Base-by-base conservation (phyloP, 2,329 filamentous ascomycete genomes). In the Penicillium italicum region DNA sequence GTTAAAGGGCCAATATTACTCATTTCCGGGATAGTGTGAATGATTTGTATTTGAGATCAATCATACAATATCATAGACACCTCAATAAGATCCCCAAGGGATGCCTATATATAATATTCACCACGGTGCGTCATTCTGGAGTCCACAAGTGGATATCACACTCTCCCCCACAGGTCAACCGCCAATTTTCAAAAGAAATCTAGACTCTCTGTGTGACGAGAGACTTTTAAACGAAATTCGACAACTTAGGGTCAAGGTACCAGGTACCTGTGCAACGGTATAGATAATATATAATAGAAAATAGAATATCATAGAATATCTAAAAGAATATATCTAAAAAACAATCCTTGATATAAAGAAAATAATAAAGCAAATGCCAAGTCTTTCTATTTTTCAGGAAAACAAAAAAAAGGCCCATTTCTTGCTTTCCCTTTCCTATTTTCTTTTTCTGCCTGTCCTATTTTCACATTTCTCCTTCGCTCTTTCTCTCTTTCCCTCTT, bases 211-310 rank as follows among this genome's bases (percentile, higher is more conserved):
- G 50, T 53, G 50, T 52, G 49, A 52, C 49, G 14, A 51, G 38
- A 22, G 22, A 28, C 12, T 38, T 16, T 51, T 34, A 18, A 52
- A 40, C 5, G 5, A 24, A 24, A 24, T 24, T 24, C 24, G 3
- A 24, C 28, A 41, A 16, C 18, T 40, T n/a, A 44, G 52, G 36
- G 10, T 28, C 55, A 62, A 61, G 54, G 58, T 61, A 58, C 53
- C 62, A 63, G 62, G 57, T 57, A 64, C 61, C 48, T 33, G 56
- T 59, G 52, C 44, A 38, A 58, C 59, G 42, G 33, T 42, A 33
- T 41, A 26, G 38, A 24, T n/a, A 16, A 11, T n/a, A 5, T n/a
- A 24, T 26, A 26, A 8, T 34, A 10, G 26, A 33, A 7, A 30
- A 7, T 37, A n/a, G 6, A 14, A 20, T 26, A 24, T 0, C 12